Percentiles rank a stretch among this genome's conserved stretches.
Conservation (phyloP, 495 filamentous ascomycete genomes). For the Podospora pseudopauciseta region DNA sequence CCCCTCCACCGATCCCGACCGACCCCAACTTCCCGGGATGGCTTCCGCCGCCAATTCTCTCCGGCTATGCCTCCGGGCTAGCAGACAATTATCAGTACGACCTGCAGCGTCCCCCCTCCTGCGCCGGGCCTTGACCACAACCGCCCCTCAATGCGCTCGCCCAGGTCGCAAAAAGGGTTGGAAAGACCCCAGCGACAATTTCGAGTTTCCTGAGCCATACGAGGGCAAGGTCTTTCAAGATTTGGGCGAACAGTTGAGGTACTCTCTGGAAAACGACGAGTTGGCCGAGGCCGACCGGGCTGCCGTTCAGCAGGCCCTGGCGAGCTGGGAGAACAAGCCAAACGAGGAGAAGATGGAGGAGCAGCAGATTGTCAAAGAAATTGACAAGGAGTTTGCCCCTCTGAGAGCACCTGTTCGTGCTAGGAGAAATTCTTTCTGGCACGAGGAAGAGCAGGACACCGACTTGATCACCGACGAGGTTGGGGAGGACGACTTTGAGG, state of each 20-base stretch:
- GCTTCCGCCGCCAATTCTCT: conserved; percentile 48
- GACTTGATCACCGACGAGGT: conserved; percentile 40
- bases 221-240: conserved; percentile 12
- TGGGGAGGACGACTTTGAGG: conserved; percentile 46
- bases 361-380: conserved; percentile 15
- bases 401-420: conserved; percentile 12
- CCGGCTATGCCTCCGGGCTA: conserved; percentile 44
- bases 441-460: conserved; percentile 40
- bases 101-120: not conserved
- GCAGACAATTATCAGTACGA: conserved; percentile 28
- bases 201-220: conserved; percentile 9
- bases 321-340: conserved; percentile 20
- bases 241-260: conserved; percentile 21
- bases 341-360: conserved; percentile 9
- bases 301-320: conserved; percentile 11
- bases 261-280: conserved; percentile 7
- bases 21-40: conserved; percentile 35
- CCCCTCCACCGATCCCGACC: conserved; percentile 11
- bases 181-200: conserved; percentile 7
- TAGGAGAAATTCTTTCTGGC: conserved; percentile 36
- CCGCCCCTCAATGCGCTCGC: conserved; percentile 16
- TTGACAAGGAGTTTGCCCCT: conserved; percentile 4
- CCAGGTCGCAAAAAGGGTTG: conserved; percentile 1
- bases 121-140: conserved; percentile 21
- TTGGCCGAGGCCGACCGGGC: conserved; percentile 12